Evolutionary conservation across 768 basidiomycete species (phyloP).

Genomic region (Termitomyces sp.): DNA sequence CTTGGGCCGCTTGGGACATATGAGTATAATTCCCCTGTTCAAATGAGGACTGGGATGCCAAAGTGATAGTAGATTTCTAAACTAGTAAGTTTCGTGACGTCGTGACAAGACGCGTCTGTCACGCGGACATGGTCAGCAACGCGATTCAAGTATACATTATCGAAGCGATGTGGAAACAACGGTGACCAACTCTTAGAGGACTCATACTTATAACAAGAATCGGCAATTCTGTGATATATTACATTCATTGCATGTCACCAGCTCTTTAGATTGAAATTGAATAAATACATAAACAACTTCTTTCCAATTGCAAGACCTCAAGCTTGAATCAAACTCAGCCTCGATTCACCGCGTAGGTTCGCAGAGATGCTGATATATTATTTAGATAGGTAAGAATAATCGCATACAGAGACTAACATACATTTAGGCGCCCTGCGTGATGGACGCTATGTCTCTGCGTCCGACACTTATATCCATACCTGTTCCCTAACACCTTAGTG

Average conservation of each 20-base stretch:
- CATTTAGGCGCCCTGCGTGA: slow-evolving; percentile 22
- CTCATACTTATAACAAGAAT: too few species aligned
- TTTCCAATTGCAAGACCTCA: background rate
- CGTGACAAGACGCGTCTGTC: slow-evolving; percentile 4
- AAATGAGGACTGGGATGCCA: background rate
- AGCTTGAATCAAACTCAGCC: too few species aligned
- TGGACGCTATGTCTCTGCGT: slow-evolving; percentile 18
- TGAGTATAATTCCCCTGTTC: background rate
- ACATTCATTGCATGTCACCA: too few species aligned
- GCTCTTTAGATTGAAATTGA: background rate
- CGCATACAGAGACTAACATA: slow-evolving; percentile 5
- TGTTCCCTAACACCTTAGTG: background rate
- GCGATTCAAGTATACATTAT: background rate
- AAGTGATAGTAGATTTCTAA: background rate
- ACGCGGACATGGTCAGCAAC: background rate
- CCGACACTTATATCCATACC: slow-evolving; percentile 27
- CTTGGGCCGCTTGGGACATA: slow-evolving; percentile 39
- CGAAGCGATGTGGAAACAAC: too few species aligned
- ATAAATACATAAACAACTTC: background rate
- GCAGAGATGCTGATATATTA: slow-evolving; percentile 21
- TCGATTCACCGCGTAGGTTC: slow-evolving; percentile 10
- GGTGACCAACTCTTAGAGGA: too few species aligned
- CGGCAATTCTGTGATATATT: background rate
- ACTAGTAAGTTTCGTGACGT: background rate
- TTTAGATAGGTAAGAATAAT: too few species aligned